Conservation (phyloP, 495 filamentous ascomycete genomes). For the Bombardia bombarda region DNA sequence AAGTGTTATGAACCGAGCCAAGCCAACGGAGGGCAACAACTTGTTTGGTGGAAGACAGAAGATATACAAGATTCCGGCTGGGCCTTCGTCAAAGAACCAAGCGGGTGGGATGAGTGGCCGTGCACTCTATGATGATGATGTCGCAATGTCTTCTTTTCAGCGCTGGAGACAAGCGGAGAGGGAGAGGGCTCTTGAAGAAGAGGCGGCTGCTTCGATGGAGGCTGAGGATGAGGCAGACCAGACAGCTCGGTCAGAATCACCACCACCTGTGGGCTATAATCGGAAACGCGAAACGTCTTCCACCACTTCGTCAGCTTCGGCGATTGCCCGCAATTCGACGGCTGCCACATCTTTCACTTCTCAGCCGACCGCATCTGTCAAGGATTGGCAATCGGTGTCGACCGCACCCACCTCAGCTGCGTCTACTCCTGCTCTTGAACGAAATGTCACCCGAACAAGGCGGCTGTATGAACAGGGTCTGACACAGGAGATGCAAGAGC, state of each 20-base stretch:
- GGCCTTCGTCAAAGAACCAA: slow-evolving; percentile 23
- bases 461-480: slow-evolving; percentile 82
- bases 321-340: slow-evolving; percentile 67
- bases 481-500: slow-evolving; percentile 70
- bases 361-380: slow-evolving; percentile 46
- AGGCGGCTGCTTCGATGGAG: slow-evolving; percentile 22
- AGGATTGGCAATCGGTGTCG: slow-evolving; percentile 35
- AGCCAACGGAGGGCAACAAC: slow-evolving; percentile 84
- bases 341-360: slow-evolving; percentile 91
- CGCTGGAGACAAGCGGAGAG: slow-evolving; percentile 48
- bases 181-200: slow-evolving; percentile 43
- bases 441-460: slow-evolving; percentile 55
- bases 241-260: slow-evolving; percentile 48
- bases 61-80: slow-evolving; percentile 78
- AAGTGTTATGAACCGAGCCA: slow-evolving; percentile 76
- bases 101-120: slow-evolving; percentile 56
- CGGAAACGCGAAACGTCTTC: slow-evolving; percentile 78
- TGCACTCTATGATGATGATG: slow-evolving; percentile 77
- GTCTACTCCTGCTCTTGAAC: slow-evolving; percentile 32
- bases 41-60: slow-evolving; percentile 95
- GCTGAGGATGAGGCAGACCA: slow-evolving; percentile 32
- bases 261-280: slow-evolving; percentile 54
- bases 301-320: slow-evolving; percentile 71
- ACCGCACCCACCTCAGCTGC: slow-evolving; percentile 22
- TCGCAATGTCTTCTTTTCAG: slow-evolving; percentile 73